Evolutionary conservation across 306 rosid genomes (phyloP).

Genomic region (Acacia acuminata): DNA sequence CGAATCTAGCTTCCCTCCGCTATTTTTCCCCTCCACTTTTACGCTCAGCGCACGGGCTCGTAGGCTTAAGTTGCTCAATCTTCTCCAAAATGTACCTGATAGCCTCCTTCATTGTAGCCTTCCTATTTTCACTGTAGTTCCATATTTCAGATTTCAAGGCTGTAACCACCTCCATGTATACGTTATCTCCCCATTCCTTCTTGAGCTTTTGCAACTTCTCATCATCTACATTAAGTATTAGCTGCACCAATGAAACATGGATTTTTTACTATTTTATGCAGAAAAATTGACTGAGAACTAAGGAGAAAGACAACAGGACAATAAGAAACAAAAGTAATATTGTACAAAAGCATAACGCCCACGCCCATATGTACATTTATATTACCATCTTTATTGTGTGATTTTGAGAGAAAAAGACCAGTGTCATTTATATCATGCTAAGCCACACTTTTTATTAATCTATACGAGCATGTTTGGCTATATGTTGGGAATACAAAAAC

Average conservation of each 20-base stretch:
- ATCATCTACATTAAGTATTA: conserved; percentile 61
- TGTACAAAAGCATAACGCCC: not conserved
- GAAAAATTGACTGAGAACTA: not conserved
- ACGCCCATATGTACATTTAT: not conserved
- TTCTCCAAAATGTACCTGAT: conserved; percentile 47
- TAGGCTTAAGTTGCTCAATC: conserved; percentile 63
- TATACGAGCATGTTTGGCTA: not conserved
- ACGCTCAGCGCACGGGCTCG: conserved; percentile 27
- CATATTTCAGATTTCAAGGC: conserved; percentile 71
- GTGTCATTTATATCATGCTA: not conserved
- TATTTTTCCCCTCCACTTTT: not conserved
- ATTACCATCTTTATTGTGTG: not conserved
- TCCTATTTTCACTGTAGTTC: conserved; percentile 77
- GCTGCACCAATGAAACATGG: conserved; percentile 45
- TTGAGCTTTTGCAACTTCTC: conserved; percentile 64
- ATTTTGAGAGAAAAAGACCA: not conserved
- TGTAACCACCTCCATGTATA: conserved; percentile 55
- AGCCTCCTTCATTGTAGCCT: conserved; percentile 90
- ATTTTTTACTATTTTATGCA: not conserved
- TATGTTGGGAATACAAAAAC: not conserved
- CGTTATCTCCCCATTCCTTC: conserved; percentile 79
- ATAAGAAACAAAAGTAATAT: not conserved
- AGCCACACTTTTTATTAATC: not conserved
- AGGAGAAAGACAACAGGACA: not conserved
- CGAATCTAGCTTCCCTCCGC: not conserved